A percentile compares a stretch with the other conserved stretches of the same genome.
Conservation (phyloP, 768 basidiomycete genomes). For the Vararia minispora region DNA sequence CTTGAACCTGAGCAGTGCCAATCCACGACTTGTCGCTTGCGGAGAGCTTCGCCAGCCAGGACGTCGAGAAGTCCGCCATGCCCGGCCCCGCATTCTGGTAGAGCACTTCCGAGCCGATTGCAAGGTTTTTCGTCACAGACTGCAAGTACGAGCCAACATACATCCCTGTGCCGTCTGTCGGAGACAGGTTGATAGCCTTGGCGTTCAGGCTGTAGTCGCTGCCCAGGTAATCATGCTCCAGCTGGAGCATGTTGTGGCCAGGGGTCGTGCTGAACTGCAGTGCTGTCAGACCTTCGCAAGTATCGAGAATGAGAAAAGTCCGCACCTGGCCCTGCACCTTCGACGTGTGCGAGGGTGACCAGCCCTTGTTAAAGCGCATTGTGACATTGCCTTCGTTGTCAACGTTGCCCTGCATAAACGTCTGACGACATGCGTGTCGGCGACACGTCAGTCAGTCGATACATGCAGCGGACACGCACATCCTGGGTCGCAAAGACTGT, state of each 20-base stretch:
- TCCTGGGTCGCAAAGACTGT: constrained; percentile 81
- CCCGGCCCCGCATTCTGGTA: constrained; percentile 71
- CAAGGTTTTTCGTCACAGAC: constrained; percentile 83
- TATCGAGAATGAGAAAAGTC: constrained; percentile 7
- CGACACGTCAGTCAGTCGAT: neutral
- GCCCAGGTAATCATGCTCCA: constrained; percentile 92
- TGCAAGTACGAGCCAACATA: constrained; percentile 90
- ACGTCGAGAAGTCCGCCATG: constrained; percentile 56
- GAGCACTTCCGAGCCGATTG: constrained; percentile 77
- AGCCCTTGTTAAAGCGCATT: constrained; percentile 82
- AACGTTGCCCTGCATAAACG: constrained; percentile 89
- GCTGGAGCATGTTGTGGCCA: constrained; percentile 83
- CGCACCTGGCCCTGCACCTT: constrained; percentile 85
- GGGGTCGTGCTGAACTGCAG: constrained; percentile 60
- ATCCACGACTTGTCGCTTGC: constrained; percentile 72
- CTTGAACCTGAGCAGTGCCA: constrained; percentile 84
- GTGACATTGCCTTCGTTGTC: constrained; percentile 91
- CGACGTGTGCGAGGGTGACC: constrained; percentile 65
- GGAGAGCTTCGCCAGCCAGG: constrained; percentile 76
- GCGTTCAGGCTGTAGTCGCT: constrained; percentile 76
- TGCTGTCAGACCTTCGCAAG: constrained; percentile 5
- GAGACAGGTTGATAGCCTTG: constrained; percentile 88
- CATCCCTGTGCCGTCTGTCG: constrained; percentile 79
- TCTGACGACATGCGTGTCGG: constrained; percentile 21
- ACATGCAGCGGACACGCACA: constrained; percentile 30